Evolutionary conservation across 169 alveolate genomes (phyloP), one percentile per base, ranked within the genome.

Genomic region (Eimeria nieschulzi): DNA sequence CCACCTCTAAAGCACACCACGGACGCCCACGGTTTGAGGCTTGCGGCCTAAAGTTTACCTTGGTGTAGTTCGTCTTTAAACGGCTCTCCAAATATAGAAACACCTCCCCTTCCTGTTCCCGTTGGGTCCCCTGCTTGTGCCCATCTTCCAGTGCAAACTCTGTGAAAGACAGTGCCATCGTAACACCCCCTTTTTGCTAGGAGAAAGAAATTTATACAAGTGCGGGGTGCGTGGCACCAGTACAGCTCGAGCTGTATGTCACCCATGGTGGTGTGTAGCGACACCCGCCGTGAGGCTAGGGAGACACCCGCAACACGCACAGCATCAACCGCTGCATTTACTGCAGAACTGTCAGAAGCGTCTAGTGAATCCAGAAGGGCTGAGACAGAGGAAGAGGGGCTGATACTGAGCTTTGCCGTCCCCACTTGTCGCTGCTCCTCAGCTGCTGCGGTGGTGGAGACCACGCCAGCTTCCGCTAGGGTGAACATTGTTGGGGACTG

Each of bases 181-280:
- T 97, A 98, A 93, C 97, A 97, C 61, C 98, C 98, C 87, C 93
- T 91, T 94, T 95, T 95, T 93, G 91, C 92, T 95, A 97, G 86
- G 91, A 95, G 94, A 70, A 96, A 95, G 92, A 98, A 98, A 88
- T 98, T 98, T 82, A 95, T 87, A 93, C 99, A 97, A 7, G 98
- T 92, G 87, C 93, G 95, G 17, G 99, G 99, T 7, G 98, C 92
- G 73, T 94, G 97, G 90, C 97, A 92, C 90, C 96, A 96, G 95
- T 95, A 98, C 64, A 99, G 96, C 90, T 98, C 97, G 23, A 98
- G 94, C 88, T 96, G 95, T 15, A 99, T 97, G 90, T 98, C 99
- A 5, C 99, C 99, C 94, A 97, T 95, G 21, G 98, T 96, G 10
- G 99, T 98, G 94, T 97, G 98, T 33, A 99, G 96, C 63, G 97